Conservation (phyloP, 306 rosid genomes). For the Rosa persica region DNA sequence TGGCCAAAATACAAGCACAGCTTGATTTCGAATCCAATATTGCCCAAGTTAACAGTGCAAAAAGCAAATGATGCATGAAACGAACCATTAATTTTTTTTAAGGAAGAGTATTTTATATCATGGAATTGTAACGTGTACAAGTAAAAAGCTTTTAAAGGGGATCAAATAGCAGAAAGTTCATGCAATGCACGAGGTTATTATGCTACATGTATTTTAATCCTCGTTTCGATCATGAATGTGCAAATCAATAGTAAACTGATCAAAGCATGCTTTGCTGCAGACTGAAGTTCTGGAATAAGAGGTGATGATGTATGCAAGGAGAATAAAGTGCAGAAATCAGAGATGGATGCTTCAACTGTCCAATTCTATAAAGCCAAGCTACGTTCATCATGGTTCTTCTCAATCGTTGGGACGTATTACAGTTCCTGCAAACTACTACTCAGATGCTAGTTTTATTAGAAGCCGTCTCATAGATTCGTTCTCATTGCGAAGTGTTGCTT, state of each 20-base stretch:
- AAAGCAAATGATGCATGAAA: not conserved
- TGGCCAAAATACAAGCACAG: not conserved
- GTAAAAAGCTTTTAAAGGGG: too few relatives aligned
- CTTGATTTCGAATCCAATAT: not conserved
- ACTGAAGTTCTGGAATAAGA: not conserved
- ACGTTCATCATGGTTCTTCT: conserved; percentile 31
- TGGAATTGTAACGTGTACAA: not conserved
- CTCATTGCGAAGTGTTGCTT: conserved; percentile 30
- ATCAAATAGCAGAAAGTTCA: too few relatives aligned
- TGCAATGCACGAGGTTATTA: not conserved
- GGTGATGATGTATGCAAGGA: conserved; percentile 71
- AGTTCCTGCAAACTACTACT: conserved; percentile 30
- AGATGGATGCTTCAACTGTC: conserved; percentile 66
- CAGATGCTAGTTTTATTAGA: conserved; percentile 41
- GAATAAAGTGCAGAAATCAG: conserved; percentile 64
- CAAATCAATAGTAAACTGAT: conserved; percentile 24
- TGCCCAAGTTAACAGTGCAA: not conserved
- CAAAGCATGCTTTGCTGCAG: conserved; percentile 31
- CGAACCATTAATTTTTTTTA: too few relatives aligned
- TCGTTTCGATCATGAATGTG: not conserved
- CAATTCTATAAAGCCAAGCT: conserved; percentile 49
- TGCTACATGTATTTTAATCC: not conserved
- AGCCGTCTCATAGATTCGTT: conserved; percentile 41
- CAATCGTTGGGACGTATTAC: conserved; percentile 40
- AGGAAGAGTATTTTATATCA: too few relatives aligned